Percentiles rank a stretch among this genome's conserved stretches.
These are phyloP conservation scores for Eucalyptus caleyi DNA, from an alignment of 345 rosid genomes.

Conservation along the genomic window DNA sequence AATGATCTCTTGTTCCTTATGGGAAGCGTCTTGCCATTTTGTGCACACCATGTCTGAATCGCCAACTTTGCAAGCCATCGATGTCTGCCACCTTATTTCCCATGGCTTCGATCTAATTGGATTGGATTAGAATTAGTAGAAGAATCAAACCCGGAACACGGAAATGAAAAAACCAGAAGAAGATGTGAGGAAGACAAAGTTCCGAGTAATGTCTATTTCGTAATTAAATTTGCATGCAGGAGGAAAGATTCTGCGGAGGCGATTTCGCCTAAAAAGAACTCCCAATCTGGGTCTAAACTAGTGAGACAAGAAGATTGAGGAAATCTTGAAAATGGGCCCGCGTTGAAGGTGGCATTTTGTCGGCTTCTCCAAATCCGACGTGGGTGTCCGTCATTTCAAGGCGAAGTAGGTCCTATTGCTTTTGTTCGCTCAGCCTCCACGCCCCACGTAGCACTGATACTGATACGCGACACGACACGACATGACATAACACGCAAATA, in stretches of 20 bases:
- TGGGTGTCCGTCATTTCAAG: constrained; percentile 68
- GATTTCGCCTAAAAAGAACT: neutral
- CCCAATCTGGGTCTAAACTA: constrained; percentile 3
- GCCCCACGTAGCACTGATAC: neutral
- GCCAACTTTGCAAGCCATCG: neutral
- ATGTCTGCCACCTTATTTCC: neutral
- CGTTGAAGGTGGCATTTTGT: constrained; percentile 49
- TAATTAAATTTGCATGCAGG: neutral
- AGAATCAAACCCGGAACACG: neutral
- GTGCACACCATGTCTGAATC: neutral
- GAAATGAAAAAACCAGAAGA: neutral
- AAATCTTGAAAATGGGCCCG: constrained; percentile 52
- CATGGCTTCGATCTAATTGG: neutral
- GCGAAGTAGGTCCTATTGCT: constrained; percentile 41
- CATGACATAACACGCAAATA: accelerated
- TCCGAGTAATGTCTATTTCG: neutral
- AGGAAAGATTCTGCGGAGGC: neutral
- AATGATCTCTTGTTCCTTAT: neutral
- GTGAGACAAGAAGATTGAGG: constrained; percentile 68
- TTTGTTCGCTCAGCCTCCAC: neutral
- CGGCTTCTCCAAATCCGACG: constrained; percentile 44
- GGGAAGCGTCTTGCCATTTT: neutral
- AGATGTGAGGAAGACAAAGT: neutral
- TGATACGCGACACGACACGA: too few species aligned
- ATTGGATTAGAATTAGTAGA: neutral